Evolutionary conservation across 441 rosid genomes (phyloP).

Genomic region (Raphanus hybrid): DNA sequence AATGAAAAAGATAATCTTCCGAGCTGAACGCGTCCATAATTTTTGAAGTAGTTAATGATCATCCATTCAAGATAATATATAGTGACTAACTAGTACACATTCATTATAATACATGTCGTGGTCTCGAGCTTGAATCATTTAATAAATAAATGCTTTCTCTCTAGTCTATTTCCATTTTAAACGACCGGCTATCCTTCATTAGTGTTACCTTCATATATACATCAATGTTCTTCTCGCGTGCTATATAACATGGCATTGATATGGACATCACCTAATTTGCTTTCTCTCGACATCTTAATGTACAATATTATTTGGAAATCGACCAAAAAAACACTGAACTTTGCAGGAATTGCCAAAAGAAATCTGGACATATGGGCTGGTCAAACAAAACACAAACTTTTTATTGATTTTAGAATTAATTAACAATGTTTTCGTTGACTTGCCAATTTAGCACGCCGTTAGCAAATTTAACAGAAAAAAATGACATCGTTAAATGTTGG

Average conservation of each 20-base stretch:
- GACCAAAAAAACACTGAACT: too few relatives aligned
- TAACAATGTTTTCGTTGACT: too few relatives aligned
- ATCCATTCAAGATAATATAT: neutral
- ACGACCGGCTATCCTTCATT: neutral
- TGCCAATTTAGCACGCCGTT: too few relatives aligned
- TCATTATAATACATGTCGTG: neutral
- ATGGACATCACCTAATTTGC: slow-evolving; percentile 23
- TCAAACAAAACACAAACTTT: too few relatives aligned
- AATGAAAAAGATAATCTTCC: slow-evolving; percentile 19
- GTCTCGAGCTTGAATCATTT: neutral
- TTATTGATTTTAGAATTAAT: too few relatives aligned
- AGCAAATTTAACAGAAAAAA: too few relatives aligned
- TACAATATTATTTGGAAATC: neutral
- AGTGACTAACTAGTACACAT: neutral
- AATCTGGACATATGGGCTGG: too few relatives aligned
- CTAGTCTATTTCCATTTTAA: neutral
- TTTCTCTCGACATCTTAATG: slow-evolving; percentile 2
- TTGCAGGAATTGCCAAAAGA: too few relatives aligned
- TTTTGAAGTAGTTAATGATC: neutral
- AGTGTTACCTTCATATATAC: slow-evolving; percentile 22
- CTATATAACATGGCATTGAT: slow-evolving; percentile 35
- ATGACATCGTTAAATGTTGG: too few relatives aligned
- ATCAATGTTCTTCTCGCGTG: slow-evolving; percentile 30
- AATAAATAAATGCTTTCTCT: neutral
- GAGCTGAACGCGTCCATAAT: neutral